These are phyloP conservation scores for Zasmidium cellare DNA, from an alignment of 2,329 filamentous ascomycete species.

Conservation along the genomic window DNA sequence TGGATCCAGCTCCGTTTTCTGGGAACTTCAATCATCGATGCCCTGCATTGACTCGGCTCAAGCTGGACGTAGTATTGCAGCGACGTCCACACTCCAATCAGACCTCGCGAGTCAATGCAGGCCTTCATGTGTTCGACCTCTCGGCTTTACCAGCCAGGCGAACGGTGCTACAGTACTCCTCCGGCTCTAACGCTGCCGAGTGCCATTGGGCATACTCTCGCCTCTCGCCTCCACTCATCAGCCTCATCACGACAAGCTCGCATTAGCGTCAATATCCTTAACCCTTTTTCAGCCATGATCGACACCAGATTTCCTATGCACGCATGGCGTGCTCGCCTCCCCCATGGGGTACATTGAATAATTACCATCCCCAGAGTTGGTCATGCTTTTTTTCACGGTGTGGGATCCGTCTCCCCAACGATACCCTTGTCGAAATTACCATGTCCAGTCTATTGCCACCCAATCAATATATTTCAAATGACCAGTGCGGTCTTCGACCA, in stretches of 20 bases:
- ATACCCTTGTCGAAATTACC: not conserved
- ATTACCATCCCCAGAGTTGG: no score
- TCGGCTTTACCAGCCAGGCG: not conserved
- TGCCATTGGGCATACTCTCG: not conserved
- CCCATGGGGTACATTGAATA: not conserved
- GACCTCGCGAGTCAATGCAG: no score
- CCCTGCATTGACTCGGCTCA: not conserved
- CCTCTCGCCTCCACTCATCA: not conserved
- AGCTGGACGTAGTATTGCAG: no score
- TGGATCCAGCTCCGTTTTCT: not conserved
- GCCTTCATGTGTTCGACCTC: not conserved
- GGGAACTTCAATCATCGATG: not conserved
- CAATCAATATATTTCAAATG: not conserved
- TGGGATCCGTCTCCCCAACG: not conserved
- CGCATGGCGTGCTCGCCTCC: not conserved
- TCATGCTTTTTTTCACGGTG: not conserved
- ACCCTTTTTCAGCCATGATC: not conserved
- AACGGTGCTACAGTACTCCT: no score
- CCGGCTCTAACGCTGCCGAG: not conserved
- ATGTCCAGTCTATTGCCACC: not conserved
- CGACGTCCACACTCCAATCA: no score
- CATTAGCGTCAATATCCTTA: not conserved
- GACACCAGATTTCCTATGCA: not conserved
- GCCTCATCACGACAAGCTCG: no score
- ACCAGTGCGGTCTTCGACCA: not conserved